Evolutionary conservation across 805 yeast species (phyloP).

Genomic region (Pichia thaimueangensis): DNA sequence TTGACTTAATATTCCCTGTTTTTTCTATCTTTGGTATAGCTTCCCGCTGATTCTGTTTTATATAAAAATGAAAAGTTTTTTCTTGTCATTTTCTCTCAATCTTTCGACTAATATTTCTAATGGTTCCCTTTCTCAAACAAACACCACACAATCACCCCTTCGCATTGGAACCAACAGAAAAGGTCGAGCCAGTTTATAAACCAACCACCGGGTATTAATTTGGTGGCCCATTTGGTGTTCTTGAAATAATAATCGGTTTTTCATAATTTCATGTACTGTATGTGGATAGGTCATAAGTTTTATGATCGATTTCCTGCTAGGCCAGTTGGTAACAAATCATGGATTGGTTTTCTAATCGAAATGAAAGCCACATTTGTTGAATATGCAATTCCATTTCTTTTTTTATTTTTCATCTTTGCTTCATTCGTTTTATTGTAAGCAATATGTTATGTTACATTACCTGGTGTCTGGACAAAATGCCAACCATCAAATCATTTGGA

Average conservation of each 20-base stretch:
- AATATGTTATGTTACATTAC: conserved; percentile 71
- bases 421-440: conserved; percentile 65
- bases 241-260: conserved; percentile 88
- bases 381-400: conserved; percentile 51
- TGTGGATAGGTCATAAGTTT: conserved; percentile 87
- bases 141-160: background rate
- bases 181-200: conserved; percentile 1
- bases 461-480: conserved; percentile 94
- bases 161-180: background rate
- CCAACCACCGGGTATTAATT: conserved; percentile 61
- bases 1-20: too few species aligned
- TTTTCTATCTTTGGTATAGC: too few species aligned
- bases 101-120: too few species aligned
- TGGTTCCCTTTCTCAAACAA: too few species aligned
- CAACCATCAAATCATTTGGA: conserved; percentile 81
- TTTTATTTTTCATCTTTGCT: conserved; percentile 66
- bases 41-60: too few species aligned
- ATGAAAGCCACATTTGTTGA: conserved; percentile 41
- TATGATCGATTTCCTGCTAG: conserved; percentile 67
- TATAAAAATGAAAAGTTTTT: too few species aligned
- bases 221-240: conserved; percentile 87
- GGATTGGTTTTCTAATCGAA: conserved; percentile 41
- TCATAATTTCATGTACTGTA: conserved; percentile 92
- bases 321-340: conserved; percentile 54
- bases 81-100: too few species aligned